A percentile compares a stretch with the other conserved stretches of the same genome.
phyloP scores from a whole-genome alignment of 2,329 filamentous ascomycete species.

The Sporothrix luriei region DNA sequence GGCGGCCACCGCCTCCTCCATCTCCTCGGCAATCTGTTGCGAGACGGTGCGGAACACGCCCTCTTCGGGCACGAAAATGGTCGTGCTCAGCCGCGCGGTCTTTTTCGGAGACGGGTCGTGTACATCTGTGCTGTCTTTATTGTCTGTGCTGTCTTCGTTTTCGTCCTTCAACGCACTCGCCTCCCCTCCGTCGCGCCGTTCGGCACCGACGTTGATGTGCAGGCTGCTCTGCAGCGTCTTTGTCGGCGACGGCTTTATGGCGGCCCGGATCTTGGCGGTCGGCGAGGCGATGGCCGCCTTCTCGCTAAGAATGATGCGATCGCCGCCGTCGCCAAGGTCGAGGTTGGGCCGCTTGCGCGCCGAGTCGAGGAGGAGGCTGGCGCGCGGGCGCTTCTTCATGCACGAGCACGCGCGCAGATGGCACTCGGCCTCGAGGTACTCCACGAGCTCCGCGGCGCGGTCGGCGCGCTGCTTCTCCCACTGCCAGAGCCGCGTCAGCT shows the following conservation, averaged over 20 bases:
- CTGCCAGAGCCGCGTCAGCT: constrained; percentile 55
- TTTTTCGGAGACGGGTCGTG: constrained; percentile 19
- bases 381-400: constrained; percentile 47
- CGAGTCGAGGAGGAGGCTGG: constrained; percentile 39
- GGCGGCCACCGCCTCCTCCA: constrained; percentile 42
- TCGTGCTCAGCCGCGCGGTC: constrained; percentile 47
- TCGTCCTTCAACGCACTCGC: neutral
- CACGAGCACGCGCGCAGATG: constrained; percentile 68
- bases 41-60: constrained; percentile 65
- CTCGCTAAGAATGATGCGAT: constrained; percentile 49
- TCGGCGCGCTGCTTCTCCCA: constrained; percentile 66
- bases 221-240: constrained; percentile 44
- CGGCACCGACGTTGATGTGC: constrained; percentile 33
- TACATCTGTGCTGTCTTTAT: neutral
- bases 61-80: constrained; percentile 62
- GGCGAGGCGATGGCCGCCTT: constrained; percentile 37
- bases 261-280: constrained; percentile 37
- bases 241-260: constrained; percentile 42
- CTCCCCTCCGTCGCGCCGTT: neutral
- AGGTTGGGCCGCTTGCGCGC: constrained; percentile 46
- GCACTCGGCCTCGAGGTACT: constrained; percentile 76
- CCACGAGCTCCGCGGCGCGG: constrained; percentile 70
- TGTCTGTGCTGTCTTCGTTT: neutral
- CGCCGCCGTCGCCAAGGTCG: constrained; percentile 48
- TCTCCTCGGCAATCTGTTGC: constrained; percentile 53